phyloP scores from a whole-genome alignment of 2,329 filamentous ascomycete genomes.

The Coleophoma eucalyptorum region DNA sequence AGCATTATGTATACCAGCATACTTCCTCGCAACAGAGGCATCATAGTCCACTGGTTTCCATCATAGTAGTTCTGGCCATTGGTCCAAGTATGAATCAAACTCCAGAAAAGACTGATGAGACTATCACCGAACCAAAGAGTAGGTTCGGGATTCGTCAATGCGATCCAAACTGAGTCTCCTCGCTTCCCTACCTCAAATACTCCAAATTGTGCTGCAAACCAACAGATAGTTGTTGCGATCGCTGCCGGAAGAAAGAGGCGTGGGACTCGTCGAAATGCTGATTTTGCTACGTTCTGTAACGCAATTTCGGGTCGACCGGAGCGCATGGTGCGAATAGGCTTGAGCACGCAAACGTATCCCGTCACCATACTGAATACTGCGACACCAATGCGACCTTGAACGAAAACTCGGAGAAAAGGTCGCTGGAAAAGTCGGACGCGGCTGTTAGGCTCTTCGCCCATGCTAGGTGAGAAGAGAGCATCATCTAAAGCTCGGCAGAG shows the following conservation, averaged over 20 bases:
- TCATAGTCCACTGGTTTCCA: slow-evolving; percentile 54
- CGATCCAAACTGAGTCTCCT: slow-evolving; percentile 57
- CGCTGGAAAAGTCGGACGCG: slow-evolving; percentile 49
- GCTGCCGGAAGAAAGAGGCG: slow-evolving; percentile 55
- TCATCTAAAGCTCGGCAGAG: slow-evolving; percentile 47
- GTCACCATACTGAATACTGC: slow-evolving; percentile 64
- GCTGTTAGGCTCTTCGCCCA: slow-evolving; percentile 31
- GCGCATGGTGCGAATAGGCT: slow-evolving; percentile 52
- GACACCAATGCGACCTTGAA: slow-evolving; percentile 61
- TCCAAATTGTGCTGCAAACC: slow-evolving; percentile 52
- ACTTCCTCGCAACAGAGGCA: slow-evolving; percentile 50
- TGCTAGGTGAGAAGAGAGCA: slow-evolving; percentile 43
- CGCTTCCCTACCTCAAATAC: slow-evolving; percentile 50
- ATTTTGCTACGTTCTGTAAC: slow-evolving; percentile 49
- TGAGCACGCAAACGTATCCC: slow-evolving; percentile 60
- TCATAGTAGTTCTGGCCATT: slow-evolving; percentile 47
- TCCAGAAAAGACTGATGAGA: slow-evolving; percentile 38
- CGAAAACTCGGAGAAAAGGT: slow-evolving; percentile 54
- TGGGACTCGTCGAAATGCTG: slow-evolving; percentile 54
- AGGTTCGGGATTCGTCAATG: slow-evolving; percentile 41
- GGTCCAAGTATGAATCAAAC: slow-evolving; percentile 48
- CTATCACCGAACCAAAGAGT: slow-evolving; percentile 36
- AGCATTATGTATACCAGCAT: slow-evolving; percentile 51
- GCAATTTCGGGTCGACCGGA: slow-evolving; percentile 49
- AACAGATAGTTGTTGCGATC: slow-evolving; percentile 49